Conservation (phyloP, 345 rosid genomes). For the sweet orange (Citrus sinensis) region DVS_A1.0 CM039161.1:24326001-24326500, state of each 20-base stretch:
- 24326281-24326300: conserved; percentile 34
- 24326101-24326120: no score
- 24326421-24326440: conserved; percentile 19
- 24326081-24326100: no score
- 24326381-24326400: not conserved
- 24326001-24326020: no score
- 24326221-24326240: conserved; percentile 18
- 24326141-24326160: conserved; percentile 3
- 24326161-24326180: not conserved
- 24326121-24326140: not conserved
- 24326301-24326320: conserved; percentile 72
- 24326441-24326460: conserved; percentile 20
- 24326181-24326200: not conserved
- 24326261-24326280: conserved; percentile 14
- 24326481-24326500: not conserved
- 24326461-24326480: conserved; percentile 7
- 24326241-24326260: conserved; percentile 17
- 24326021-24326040: no score
- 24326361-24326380: not conserved
- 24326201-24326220: conserved; percentile 12
- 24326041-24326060: no score
- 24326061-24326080: no score
- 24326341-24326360: conserved; percentile 23
- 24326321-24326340: conserved; percentile 46
- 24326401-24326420: conserved; percentile 15